Base-by-base conservation (phyloP, 2,329 filamentous ascomycete species). In the Penicillium fuscoglaucum region DNA sequence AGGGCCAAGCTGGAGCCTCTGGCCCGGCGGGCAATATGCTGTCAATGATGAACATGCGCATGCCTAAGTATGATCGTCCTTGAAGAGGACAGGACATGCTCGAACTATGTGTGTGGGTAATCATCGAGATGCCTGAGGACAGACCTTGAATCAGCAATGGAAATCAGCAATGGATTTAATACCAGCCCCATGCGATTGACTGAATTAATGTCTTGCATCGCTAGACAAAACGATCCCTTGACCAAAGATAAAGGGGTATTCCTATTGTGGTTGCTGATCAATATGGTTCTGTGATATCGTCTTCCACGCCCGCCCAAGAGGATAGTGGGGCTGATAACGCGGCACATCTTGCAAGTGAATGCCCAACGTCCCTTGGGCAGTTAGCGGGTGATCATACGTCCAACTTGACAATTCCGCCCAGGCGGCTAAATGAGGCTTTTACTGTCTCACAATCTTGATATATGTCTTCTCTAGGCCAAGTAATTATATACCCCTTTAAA, bases 21-120 rank as follows among this genome's bases (percentile, higher is more conserved):
- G 95, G 95, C 0, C 95, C 95, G 0, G 90, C 90, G 2, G 87
- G 93, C 0, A 98, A 97, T 71, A 79, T 99, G 60, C 82, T 99
- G 68, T 88, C 87, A 7, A 84, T 96, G 77, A 89, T 98, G 88
- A 92, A 92, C 0, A 80, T 97, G 64, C 83, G 85, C 41, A 79
- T 97, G 59, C 93, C 93, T 0, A 83, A 90, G 59, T 91, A 96
- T 68, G 91, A 93, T 57, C 73, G 73, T 50, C 60, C 43, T 33
- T 62, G 54, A 60, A 24, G 15, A 29, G 28, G 35, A 61, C 40
- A 47, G 47, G 46, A 52, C 15, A 45, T 19, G 29, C 17, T 52
- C 19, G n/a, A 31, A 15, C 19, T 26, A 37, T 39, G 29, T 31
- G 17, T 44, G 13, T 26, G 26, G n/a, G 29, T 15, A n/a, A 37